phyloP scores from a whole-genome alignment of 208 protist species.

The Crithidia acanthocephali region DNA sequence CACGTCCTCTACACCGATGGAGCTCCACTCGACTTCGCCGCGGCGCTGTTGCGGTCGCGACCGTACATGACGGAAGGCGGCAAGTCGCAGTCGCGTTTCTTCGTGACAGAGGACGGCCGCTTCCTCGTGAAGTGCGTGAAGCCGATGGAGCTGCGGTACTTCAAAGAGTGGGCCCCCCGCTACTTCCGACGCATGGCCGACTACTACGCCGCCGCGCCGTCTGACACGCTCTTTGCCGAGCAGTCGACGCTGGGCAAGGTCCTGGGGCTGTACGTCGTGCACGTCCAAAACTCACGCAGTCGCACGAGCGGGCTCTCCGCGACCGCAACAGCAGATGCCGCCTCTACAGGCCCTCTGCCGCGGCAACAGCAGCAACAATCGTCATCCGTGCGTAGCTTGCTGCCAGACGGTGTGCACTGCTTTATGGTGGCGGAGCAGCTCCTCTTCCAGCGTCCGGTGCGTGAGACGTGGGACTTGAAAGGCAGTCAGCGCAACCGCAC shows the following conservation, averaged over 20 bases:
- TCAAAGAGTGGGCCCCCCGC: slow-evolving; percentile 47
- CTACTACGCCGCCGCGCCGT: slow-evolving; percentile 14
- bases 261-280: slow-evolving; percentile 37
- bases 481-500: slow-evolving; percentile 86
- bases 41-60: slow-evolving; percentile 57
- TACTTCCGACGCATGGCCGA: slow-evolving; percentile 71
- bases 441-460: slow-evolving; percentile 17
- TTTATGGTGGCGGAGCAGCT: slow-evolving; percentile 80
- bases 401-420: slow-evolving; percentile 46
- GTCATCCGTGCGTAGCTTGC: neutral
- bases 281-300: slow-evolving; percentile 22
- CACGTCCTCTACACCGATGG: slow-evolving; percentile 55
- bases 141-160: slow-evolving; percentile 71
- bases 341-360: neutral
- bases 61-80: slow-evolving; percentile 64
- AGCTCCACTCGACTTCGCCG: slow-evolving; percentile 37
- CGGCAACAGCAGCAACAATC: slow-evolving; percentile 17
- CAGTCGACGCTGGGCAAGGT: slow-evolving; percentile 35
- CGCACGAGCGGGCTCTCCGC: neutral
- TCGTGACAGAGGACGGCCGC: slow-evolving; percentile 61
- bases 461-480: slow-evolving; percentile 74
- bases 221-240: neutral
- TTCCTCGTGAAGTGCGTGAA: slow-evolving; percentile 83
- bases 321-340: neutral
- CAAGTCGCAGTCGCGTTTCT: slow-evolving; percentile 75